Conservation (phyloP, 768 basidiomycete genomes). For the Phaeotremella skinneri region DNA sequence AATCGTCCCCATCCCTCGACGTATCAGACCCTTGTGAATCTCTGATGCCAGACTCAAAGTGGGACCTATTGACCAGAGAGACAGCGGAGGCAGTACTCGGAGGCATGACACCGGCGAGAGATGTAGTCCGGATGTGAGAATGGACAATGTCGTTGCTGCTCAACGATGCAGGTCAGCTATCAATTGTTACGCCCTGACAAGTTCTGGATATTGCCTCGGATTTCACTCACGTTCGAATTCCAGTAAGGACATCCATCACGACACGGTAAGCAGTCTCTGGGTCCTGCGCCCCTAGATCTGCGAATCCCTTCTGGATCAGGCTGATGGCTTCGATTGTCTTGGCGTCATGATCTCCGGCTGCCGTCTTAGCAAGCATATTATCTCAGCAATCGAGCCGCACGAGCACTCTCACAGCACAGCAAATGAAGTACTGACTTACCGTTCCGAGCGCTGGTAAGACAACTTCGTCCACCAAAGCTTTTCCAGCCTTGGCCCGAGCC, state of each 20-base stretch:
- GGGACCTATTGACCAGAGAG: neutral
- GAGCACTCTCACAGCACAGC: neutral
- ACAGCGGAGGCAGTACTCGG: constrained; percentile 61
- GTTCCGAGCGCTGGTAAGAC: constrained; percentile 73
- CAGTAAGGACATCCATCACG: constrained; percentile 81
- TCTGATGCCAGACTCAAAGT: constrained; percentile 24
- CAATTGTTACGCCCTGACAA: too few relatives aligned
- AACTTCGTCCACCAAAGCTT: constrained; percentile 72
- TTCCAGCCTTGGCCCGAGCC: constrained; percentile 43
- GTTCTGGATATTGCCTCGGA: neutral
- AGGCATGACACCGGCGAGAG: constrained; percentile 61
- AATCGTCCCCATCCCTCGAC: constrained; percentile 40
- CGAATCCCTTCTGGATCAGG: constrained; percentile 77
- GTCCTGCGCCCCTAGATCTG: constrained; percentile 77
- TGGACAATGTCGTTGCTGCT: constrained; percentile 73
- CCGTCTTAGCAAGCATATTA: constrained; percentile 20
- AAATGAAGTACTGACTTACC: constrained; percentile 56
- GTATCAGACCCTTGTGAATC: neutral
- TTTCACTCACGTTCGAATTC: constrained; percentile 79
- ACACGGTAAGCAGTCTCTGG: constrained; percentile 81
- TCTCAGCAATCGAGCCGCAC: constrained; percentile 20
- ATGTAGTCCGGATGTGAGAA: constrained; percentile 76
- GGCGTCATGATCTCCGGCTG: constrained; percentile 36
- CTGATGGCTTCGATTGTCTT: constrained; percentile 34
- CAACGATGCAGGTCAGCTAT: constrained; percentile 6